Evolutionary conservation across 83 land plant species (phyloP), one percentile per base, ranked within the genome.

Genomic region (Thuja plicata): DNA sequence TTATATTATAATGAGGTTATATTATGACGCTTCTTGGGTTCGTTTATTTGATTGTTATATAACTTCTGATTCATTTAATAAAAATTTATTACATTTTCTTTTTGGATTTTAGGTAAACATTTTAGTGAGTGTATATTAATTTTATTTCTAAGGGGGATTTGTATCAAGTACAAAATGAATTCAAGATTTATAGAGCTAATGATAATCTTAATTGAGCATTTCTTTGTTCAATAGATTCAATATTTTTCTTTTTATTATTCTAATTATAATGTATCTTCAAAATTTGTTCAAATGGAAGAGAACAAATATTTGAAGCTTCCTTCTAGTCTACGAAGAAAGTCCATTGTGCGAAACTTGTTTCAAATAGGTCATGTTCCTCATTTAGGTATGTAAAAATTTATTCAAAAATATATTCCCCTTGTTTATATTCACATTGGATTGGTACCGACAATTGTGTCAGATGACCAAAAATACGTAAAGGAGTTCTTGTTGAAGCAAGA

Each of bases 401-500:
- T 32, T 40, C 70, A 43, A 89, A 50, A 86, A 54, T 8, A 86
- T 86, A 46, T 89, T 80, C 0, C 90, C 48, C 89, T 89, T 66
- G 90, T 89, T 66, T 89, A 41, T 35, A 40, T 89, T 57, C 73
- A 89, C 50, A 41, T 89, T 45, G 89, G 90, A 87, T 38, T 41
- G 34, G 89, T 89, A 35, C 80, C 90, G 0, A 74, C 81, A 6
- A 55, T 89, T 32, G 76, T 57, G n/a, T 87, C 89, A 41, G 90
- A 89, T n/a, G 90, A 89, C 41, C 90, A 55, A 8, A 60, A 50
- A n/a, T 45, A 38, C 40, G 80, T 89, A 32, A 89, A 87, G 38
- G 89, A 66, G 21, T 57, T 89, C 17, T 85, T 89, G 27, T 60
- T 87, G 90, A 89, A 57, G 46, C 89, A 89, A 74, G 90, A 89